A percentile compares a stretch with the other conserved stretches of the same genome.
Conservation (phyloP, 2,329 filamentous ascomycete species). For the Capronia coronata region DNA sequence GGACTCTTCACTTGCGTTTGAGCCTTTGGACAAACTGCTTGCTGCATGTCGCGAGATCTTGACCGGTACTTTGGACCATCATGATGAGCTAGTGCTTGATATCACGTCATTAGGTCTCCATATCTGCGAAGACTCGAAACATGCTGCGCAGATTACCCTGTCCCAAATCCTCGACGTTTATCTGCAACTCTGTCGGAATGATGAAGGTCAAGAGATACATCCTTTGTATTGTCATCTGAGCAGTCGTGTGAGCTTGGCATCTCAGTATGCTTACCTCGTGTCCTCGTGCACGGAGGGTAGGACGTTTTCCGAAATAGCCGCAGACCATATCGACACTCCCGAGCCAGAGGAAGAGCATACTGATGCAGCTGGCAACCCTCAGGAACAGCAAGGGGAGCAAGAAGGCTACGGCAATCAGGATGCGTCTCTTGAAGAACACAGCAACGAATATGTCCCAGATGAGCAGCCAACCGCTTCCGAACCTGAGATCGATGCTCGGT, state of each 20-base stretch:
- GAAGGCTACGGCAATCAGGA: slow-evolving; percentile 2
- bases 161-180: slow-evolving; percentile 55
- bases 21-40: slow-evolving; percentile 51
- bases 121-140: slow-evolving; percentile 50
- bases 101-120: slow-evolving; percentile 51
- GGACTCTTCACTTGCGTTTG: slow-evolving; percentile 49
- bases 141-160: slow-evolving; percentile 47
- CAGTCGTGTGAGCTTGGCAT: slow-evolving; percentile 49
- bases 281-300: slow-evolving; percentile 51
- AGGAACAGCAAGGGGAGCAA: slow-evolving; percentile 5
- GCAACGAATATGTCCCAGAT: not conserved
- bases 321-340: slow-evolving; percentile 21
- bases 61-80: slow-evolving; percentile 49
- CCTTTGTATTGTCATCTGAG: slow-evolving; percentile 54
- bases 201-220: slow-evolving; percentile 47
- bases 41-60: slow-evolving; percentile 47
- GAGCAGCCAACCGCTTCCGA: not conserved
- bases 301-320: slow-evolving; percentile 47
- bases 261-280: slow-evolving; percentile 48
- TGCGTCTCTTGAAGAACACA: not conserved
- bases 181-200: slow-evolving; percentile 53
- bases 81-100: slow-evolving; percentile 52
- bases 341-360: slow-evolving; percentile 10
- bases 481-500: not conserved
- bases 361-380: not conserved